phyloP scores from a whole-genome alignment of 169 alveolate species.

The Hepatocystis sp. region DNA sequence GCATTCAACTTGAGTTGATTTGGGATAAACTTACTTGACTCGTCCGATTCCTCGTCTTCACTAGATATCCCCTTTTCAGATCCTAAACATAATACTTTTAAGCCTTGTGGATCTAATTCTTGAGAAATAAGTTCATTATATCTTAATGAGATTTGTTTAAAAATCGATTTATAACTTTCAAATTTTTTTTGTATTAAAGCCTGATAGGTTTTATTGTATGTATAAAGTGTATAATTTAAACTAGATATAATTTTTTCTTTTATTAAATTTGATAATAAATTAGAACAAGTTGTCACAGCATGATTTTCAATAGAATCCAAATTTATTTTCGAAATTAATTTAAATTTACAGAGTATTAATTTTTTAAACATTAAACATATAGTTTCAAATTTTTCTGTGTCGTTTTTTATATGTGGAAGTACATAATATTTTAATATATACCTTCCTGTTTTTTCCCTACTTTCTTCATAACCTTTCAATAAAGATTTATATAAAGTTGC shows the following conservation, averaged over 20 bases:
- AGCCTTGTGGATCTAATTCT: too few species aligned
- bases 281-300: slow-evolving; percentile 73
- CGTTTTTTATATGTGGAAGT: slow-evolving; percentile 93
- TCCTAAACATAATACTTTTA: too few species aligned
- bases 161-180: slow-evolving; percentile 28
- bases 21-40: too few species aligned
- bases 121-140: too few species aligned
- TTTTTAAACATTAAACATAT: slow-evolving; percentile 96
- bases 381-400: slow-evolving; percentile 95
- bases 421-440: slow-evolving; percentile 93
- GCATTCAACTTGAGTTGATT: too few species aligned
- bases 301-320: slow-evolving; percentile 54
- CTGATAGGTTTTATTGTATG: slow-evolving; percentile 15
- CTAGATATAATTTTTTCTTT: slow-evolving; percentile 39
- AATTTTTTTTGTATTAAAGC: slow-evolving; percentile 44
- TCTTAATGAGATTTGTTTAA: slow-evolving; percentile 48
- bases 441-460: slow-evolving; percentile 96
- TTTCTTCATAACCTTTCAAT: slow-evolving; percentile 90
- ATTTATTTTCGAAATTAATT: slow-evolving; percentile 82
- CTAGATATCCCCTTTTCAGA: too few species aligned
- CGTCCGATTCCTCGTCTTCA: too few species aligned
- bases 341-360: slow-evolving; percentile 93
- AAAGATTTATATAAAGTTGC: slow-evolving; percentile 86
- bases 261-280: slow-evolving; percentile 36
- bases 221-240: background rate